Conservation (phyloP, 352 stramenopile species). For the Halophytophthora batemanensis region DNA sequence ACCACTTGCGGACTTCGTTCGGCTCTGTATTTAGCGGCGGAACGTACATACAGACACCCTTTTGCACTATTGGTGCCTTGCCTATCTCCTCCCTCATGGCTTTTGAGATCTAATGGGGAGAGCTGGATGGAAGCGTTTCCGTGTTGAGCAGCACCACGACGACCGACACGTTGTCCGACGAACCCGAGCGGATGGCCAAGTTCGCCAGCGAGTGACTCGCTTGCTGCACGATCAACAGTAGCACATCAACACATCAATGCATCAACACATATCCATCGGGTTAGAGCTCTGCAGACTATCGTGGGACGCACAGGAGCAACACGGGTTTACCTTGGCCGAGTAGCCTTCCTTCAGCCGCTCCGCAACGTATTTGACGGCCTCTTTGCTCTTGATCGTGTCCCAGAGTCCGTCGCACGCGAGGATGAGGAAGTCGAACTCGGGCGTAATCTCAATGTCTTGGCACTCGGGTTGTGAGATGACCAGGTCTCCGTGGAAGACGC, state of each 20-base stretch:
- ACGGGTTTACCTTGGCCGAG: constrained; percentile 48
- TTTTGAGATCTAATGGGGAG: constrained; percentile 22
- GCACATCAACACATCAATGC: constrained; percentile 2
- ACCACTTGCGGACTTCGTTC: no score
- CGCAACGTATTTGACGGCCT: constrained; percentile 83
- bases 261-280: background rate
- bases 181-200: constrained; percentile 84
- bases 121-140: constrained; percentile 29
- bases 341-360: constrained; percentile 68
- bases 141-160: constrained; percentile 80
- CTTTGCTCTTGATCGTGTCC: constrained; percentile 92
- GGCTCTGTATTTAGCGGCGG: no score
- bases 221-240: constrained; percentile 32
- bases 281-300: no score
- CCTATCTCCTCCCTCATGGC: constrained; percentile 7
- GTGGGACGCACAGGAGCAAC: background rate
- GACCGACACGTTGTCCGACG: constrained; percentile 88
- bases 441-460: constrained; percentile 87
- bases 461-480: constrained; percentile 86
- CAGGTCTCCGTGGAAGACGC: constrained; percentile 81
- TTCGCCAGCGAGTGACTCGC: constrained; percentile 81
- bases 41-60: no score
- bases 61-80: no score
- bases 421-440: constrained; percentile 90
- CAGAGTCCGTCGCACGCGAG: constrained; percentile 91